Conservation (phyloP, 1,139 yeast genomes). For the Zygotorulaspora mrakii region DNA sequence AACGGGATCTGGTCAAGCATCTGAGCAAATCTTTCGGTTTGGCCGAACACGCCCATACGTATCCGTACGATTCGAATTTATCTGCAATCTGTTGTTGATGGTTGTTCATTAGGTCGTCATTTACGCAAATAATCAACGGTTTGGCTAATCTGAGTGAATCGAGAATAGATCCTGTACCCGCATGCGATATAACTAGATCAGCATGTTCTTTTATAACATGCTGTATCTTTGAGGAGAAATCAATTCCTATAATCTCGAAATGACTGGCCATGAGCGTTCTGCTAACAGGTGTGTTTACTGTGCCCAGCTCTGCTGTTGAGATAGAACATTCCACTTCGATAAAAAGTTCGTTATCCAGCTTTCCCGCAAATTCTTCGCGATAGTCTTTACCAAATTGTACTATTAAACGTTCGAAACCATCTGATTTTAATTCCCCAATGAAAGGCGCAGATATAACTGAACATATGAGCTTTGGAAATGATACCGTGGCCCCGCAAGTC, state of each 20-base stretch:
- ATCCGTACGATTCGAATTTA: conserved; percentile 44
- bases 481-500: conserved; percentile 85
- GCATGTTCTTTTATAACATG: conserved; percentile 39
- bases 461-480: conserved; percentile 56
- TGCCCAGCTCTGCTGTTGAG: conserved; percentile 7
- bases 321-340: conserved; percentile 1
- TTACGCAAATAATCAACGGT: conserved; percentile 66
- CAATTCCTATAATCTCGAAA: conserved; percentile 43
- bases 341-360: not conserved
- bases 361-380: conserved; percentile 31
- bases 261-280: conserved; percentile 10
- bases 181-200: conserved; percentile 76
- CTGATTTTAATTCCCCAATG: conserved; percentile 35
- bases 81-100: conserved; percentile 80
- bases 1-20: conserved; percentile 14
- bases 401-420: conserved; percentile 43
- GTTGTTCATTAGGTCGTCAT: conserved; percentile 70
- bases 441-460: conserved; percentile 41
- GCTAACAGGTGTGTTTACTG: conserved; percentile 13
- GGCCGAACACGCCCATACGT: conserved; percentile 33
- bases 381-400: conserved; percentile 67
- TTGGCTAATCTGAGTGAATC: conserved; percentile 61
- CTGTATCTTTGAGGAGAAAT: conserved; percentile 46
- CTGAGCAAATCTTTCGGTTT: conserved; percentile 9
- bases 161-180: conserved; percentile 89